A percentile compares a stretch with the other conserved stretches of the same genome.
phyloP scores from a whole-genome alignment of 768 basidiomycete species.

The Mycena crocata region DNA sequence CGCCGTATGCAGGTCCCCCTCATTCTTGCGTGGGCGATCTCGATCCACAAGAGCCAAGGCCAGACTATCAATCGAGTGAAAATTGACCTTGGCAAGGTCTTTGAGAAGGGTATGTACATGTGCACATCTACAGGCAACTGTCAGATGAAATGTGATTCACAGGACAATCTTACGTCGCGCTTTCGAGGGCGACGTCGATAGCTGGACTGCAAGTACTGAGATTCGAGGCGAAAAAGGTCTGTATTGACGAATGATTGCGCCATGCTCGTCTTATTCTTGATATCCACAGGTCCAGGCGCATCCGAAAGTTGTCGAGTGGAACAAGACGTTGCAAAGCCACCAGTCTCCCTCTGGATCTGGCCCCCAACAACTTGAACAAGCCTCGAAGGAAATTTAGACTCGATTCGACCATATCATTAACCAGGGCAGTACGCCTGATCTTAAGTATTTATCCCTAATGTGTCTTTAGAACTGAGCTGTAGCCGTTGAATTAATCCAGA shows the following conservation, averaged over 20 bases:
- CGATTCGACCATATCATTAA: not conserved
- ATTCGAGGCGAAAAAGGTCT: constrained; percentile 69
- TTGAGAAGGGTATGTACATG: constrained; percentile 67
- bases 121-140: no score
- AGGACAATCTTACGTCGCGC: constrained; percentile 75
- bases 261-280: not conserved
- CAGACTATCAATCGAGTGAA: constrained; percentile 85
- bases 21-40: constrained; percentile 86
- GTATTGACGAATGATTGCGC: constrained; percentile 1
- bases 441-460: not conserved
- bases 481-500: not conserved
- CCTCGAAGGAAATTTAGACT: not conserved
- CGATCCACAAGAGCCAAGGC: constrained; percentile 87
- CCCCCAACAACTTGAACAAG: not conserved
- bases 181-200: constrained; percentile 73
- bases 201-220: constrained; percentile 72
- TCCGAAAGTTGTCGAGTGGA: constrained; percentile 69
- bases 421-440: not conserved
- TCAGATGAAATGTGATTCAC: not conserved
- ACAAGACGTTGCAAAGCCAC: constrained; percentile 35
- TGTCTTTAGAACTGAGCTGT: not conserved
- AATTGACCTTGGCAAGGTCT: constrained; percentile 81
- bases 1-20: constrained; percentile 67
- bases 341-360: not conserved
- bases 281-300: constrained; percentile 67